Percentiles rank a stretch among this genome's conserved stretches.
These are phyloP conservation scores for Russula griseocarnosa DNA, from an alignment of 768 basidiomycete species.

Conservation along the genomic window DNA sequence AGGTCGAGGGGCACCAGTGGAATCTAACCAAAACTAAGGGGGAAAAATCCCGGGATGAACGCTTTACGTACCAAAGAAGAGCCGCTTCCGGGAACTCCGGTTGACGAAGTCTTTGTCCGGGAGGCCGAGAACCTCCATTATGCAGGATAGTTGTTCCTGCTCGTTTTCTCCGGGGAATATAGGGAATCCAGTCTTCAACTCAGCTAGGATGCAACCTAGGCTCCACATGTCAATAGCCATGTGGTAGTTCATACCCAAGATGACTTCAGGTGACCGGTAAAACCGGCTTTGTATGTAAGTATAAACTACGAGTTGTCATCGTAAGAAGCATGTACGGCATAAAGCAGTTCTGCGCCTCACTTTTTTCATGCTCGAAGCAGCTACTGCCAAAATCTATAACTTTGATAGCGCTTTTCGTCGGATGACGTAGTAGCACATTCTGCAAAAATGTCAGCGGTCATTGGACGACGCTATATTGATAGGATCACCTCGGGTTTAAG, in stretches of 20 bases:
- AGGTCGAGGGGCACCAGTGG: constrained; percentile 86
- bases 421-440: constrained; percentile 94
- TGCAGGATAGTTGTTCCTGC: constrained; percentile 95
- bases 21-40: constrained; percentile 49
- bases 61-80: constrained; percentile 82
- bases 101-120: constrained; percentile 96
- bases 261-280: constrained; percentile 99
- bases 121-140: constrained; percentile 97
- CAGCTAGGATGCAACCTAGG: constrained; percentile 95
- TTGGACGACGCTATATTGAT: constrained; percentile 2
- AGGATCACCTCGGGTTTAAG: constrained; percentile 86
- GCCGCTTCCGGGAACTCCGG: constrained; percentile 85
- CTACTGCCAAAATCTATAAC: constrained; percentile 99
- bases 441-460: constrained; percentile 34
- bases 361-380: constrained; percentile 98
- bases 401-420: constrained; percentile 93
- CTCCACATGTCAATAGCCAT: constrained; percentile 99
- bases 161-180: constrained; percentile 99
- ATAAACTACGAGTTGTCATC: constrained; percentile 62
- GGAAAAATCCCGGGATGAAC: neutral
- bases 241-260: constrained; percentile 97
- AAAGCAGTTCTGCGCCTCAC: constrained; percentile 44
- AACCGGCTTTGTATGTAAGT: constrained; percentile 99
- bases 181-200: constrained; percentile 94
- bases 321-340: neutral